phyloP scores from a whole-genome alignment of 2,329 filamentous ascomycete species.

The Tolypocladium album region DNA sequence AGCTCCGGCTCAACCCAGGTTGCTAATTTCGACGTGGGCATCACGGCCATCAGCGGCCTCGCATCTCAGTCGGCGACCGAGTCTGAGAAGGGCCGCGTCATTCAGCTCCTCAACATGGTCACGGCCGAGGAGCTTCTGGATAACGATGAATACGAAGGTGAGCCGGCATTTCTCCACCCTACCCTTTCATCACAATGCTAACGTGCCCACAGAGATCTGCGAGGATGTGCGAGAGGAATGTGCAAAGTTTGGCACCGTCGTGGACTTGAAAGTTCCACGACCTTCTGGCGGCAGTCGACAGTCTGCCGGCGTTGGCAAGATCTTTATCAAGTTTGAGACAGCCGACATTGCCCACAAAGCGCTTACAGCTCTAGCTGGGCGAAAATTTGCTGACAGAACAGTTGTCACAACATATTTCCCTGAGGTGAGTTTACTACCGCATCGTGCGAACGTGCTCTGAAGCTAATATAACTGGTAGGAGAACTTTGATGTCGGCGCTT shows the following conservation, averaged over 20 bases:
- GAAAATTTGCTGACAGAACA: slow-evolving; percentile 93
- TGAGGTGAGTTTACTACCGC: slow-evolving; percentile 47
- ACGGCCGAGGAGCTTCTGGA: slow-evolving; percentile 91
- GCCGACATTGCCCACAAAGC: slow-evolving; percentile 73
- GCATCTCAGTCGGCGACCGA: slow-evolving; percentile 77
- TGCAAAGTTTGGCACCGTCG: slow-evolving; percentile 73
- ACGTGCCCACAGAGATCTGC: slow-evolving; percentile 63
- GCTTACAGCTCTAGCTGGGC: slow-evolving; percentile 77
- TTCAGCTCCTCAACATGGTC: slow-evolving; percentile 97
- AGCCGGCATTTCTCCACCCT: slow-evolving; percentile 9
- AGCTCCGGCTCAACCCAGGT: slow-evolving; percentile 93
- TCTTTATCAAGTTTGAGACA: slow-evolving; percentile 87
- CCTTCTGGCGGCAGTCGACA: slow-evolving; percentile 75
- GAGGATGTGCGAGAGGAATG: slow-evolving; percentile 94
- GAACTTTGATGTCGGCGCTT: slow-evolving; percentile 86
- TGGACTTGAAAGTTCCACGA: slow-evolving; percentile 87
- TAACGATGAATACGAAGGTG: slow-evolving; percentile 90
- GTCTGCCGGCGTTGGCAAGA: slow-evolving; percentile 88
- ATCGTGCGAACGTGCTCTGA: not conserved
- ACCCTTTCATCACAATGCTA: not conserved
- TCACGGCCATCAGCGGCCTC: slow-evolving; percentile 96
- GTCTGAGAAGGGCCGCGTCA: slow-evolving; percentile 68
- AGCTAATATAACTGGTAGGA: slow-evolving; percentile 47
- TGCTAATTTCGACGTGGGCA: slow-evolving; percentile 83
- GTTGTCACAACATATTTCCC: slow-evolving; percentile 96